These are phyloP conservation scores for Xylaria bambusicola DNA, from an alignment of 495 filamentous ascomycete species.

Conservation along the genomic window DNA sequence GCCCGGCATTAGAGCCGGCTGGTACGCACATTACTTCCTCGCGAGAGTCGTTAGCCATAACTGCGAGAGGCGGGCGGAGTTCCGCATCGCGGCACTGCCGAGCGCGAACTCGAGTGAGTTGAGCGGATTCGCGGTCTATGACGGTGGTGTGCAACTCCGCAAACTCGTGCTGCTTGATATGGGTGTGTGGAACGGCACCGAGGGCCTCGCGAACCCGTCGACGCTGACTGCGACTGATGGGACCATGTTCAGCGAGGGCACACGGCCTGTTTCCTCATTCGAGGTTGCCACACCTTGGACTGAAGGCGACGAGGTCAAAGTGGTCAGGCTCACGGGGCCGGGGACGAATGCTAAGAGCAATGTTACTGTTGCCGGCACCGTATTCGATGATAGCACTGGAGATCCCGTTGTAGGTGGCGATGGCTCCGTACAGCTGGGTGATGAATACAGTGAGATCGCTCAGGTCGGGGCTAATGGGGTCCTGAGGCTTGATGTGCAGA, in stretches of 20 bases:
- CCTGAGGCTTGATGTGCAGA: slow-evolving; percentile 18
- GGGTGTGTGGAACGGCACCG: slow-evolving; percentile 36
- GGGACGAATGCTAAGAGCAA: slow-evolving; percentile 35
- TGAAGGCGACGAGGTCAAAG: slow-evolving; percentile 3
- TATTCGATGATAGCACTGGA: slow-evolving; percentile 28
- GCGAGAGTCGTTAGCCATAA: slow-evolving; percentile 20
- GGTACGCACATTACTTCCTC: slow-evolving; percentile 35
- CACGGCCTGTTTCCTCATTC: slow-evolving; percentile 18
- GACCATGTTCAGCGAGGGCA: slow-evolving; percentile 24
- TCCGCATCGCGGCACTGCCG: slow-evolving; percentile 29
- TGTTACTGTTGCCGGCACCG: slow-evolving; percentile 25
- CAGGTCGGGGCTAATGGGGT: slow-evolving; percentile 21
- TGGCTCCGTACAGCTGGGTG: not conserved
- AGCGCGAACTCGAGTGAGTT: slow-evolving; percentile 27
- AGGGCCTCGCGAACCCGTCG: slow-evolving; percentile 28
- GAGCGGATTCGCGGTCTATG: slow-evolving; percentile 31
- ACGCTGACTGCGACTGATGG: slow-evolving; percentile 32
- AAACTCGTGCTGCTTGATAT: slow-evolving; percentile 33
- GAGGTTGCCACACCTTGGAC: slow-evolving; percentile 27
- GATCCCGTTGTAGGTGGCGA: slow-evolving; percentile 16
- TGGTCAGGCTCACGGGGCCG: slow-evolving; percentile 26
- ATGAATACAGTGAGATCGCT: slow-evolving; percentile 13
- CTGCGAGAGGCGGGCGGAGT: not conserved
- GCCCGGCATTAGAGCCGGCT: slow-evolving; percentile 25
- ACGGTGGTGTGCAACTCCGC: slow-evolving; percentile 14